Conservation (phyloP, 495 filamentous ascomycete genomes). For the Rusavskia elegans region DNA sequence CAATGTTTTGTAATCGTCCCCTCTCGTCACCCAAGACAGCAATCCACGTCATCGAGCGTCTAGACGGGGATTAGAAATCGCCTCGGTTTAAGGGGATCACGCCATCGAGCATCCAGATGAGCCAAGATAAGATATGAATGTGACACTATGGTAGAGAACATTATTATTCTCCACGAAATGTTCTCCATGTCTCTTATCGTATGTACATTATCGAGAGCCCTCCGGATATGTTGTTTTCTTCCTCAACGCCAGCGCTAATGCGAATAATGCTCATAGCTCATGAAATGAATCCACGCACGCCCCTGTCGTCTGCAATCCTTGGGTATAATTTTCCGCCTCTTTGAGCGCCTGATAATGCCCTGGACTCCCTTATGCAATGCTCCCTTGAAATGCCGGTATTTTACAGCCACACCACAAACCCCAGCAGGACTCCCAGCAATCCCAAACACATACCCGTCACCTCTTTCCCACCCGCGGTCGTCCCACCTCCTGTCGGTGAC, state of each 20-base stretch:
- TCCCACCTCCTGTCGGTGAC: neutral
- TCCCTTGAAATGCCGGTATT: neutral
- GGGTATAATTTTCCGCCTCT: too few species aligned
- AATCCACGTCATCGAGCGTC: neutral
- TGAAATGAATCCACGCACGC: too few species aligned
- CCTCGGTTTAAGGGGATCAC: neutral
- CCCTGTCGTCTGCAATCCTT: too few species aligned
- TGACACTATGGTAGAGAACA: too few species aligned
- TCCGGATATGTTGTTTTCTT: neutral
- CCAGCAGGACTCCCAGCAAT: slow-evolving; percentile 35
- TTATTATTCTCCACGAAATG: too few species aligned
- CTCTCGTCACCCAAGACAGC: neutral
- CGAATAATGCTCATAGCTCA: neutral
- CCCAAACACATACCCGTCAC: slow-evolving; percentile 37
- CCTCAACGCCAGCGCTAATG: neutral
- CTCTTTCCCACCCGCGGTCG: slow-evolving; percentile 24
- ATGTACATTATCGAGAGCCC: too few species aligned
- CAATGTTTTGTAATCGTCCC: neutral
- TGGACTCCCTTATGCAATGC: neutral
- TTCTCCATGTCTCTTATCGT: neutral
- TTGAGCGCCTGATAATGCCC: too few species aligned
- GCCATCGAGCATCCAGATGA: neutral
- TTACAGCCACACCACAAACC: slow-evolving; percentile 35
- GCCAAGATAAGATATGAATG: too few species aligned
- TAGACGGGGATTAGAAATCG: neutral